Evolutionary conservation across 179 eudicot genomes (phyloP), one percentile per base, ranked within the genome.

Genomic region (Heliamphora pulchella): DNA sequence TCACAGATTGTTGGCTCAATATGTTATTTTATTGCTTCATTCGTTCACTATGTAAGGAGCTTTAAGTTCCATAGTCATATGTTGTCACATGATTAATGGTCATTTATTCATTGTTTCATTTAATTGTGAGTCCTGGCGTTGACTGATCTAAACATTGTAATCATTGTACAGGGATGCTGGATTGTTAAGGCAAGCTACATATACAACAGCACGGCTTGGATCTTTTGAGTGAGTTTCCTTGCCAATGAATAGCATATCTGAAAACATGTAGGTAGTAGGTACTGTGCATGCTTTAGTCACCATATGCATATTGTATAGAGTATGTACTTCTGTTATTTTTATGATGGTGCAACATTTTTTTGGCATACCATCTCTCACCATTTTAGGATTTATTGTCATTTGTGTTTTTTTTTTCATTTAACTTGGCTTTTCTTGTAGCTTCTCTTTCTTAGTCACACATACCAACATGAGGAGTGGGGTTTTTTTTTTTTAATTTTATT

Each of bases 181-280:
- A 41, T 84, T 89, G 79, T 83, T 87, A 59, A 84, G 91, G 81
- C 91, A 89, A 86, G 91, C 90, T 53, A 89, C 91, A 3, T 89
- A 87, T 54, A 89, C 91, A 39, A 89, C 90, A 8, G 86, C 90
- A 48, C 75, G 91, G 48, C 89, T 89, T 78, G 91, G 91, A 78
- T 72, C 90, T 75, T 89, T 87, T 88, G 84, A 76, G 90, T 86
- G 80, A 79, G 81, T 72, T 55, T 64, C 5, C 70, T 79, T 73
- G 69, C 65, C 48, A 13, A 15, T 74, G 53, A 44, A 67, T 57
- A 55, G 6, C 1, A 67, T 4, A 51, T 47, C 47, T 47, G 51
- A 53, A 47, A 65, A 61, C 53, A 2, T 17, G n/a, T n/a, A 31
- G 31, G 31, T 31, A 31, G 54, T 8, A 18, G 39, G 22, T 43